phyloP scores from a whole-genome alignment of 495 filamentous ascomycete species.

The Hypoxylon fragiforme region DNA sequence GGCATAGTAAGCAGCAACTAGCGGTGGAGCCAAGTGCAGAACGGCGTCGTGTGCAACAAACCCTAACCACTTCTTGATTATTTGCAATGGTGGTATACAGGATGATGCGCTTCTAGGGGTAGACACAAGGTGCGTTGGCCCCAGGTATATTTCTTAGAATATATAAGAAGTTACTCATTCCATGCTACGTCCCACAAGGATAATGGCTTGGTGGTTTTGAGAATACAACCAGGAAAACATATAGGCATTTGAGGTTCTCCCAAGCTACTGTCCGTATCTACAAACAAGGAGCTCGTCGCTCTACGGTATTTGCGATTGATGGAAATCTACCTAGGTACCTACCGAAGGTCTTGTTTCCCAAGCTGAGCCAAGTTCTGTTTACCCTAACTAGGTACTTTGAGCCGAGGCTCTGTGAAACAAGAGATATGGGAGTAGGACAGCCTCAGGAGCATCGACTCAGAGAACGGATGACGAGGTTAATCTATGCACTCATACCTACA shows the following conservation, averaged over 20 bases:
- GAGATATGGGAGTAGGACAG: no score
- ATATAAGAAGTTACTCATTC: neutral
- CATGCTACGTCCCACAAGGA: no score
- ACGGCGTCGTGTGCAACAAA: constrained; percentile 53
- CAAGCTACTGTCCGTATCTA: constrained; percentile 27
- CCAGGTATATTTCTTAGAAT: constrained; percentile 28
- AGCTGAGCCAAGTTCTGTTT: no score
- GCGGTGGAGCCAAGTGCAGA: constrained; percentile 76
- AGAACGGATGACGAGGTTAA: no score
- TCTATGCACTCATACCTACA: no score
- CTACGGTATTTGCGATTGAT: no score
- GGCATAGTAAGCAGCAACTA: constrained; percentile 68
- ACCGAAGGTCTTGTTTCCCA: no score
- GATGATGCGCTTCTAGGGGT: constrained; percentile 55
- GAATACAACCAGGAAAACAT: neutral
- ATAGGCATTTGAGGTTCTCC: neutral
- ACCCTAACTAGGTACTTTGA: no score
- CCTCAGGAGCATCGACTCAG: no score
- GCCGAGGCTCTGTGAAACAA: no score
- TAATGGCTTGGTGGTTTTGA: no score
- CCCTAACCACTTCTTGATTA: constrained; percentile 57
- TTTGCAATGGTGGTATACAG: constrained; percentile 52
- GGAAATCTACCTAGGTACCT: no score
- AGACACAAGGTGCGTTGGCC: constrained; percentile 20
- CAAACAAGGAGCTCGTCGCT: constrained; percentile 23